These are phyloP conservation scores for Xylariaceae sp. DNA, from an alignment of 2,329 filamentous ascomycete species.

Conservation along the genomic window DNA sequence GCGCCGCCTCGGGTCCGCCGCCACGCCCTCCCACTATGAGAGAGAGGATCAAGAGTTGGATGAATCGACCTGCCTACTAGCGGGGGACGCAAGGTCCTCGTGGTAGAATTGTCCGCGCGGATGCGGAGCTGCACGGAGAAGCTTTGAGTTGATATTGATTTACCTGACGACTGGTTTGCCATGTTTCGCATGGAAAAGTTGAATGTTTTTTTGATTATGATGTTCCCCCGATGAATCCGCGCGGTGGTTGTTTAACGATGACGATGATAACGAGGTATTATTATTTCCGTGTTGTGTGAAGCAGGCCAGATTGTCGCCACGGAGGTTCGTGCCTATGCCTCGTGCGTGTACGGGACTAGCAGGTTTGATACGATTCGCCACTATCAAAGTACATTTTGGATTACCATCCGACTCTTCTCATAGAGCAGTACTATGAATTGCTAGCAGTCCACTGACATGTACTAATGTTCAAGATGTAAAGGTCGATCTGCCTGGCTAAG, in stretches of 20 bases:
- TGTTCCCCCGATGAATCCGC: neutral
- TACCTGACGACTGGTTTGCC: neutral
- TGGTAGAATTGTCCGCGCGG: neutral
- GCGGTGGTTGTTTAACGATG: neutral
- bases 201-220: neutral
- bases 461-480: neutral
- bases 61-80: conserved; percentile 30
- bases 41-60: conserved; percentile 27
- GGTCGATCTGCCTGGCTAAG: neutral
- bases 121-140: neutral
- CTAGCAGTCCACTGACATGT: neutral
- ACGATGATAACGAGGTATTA: neutral
- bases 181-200: neutral
- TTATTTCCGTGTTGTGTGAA: neutral
- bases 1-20: conserved; percentile 16
- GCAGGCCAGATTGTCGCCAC: neutral
- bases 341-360: neutral
- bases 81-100: neutral
- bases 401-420: neutral
- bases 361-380: neutral
- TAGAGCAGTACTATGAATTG: neutral
- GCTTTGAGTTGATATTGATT: neutral
- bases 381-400: neutral
- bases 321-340: neutral
- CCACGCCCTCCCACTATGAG: conserved; percentile 19